These are phyloP conservation scores for Colletotrichum simmondsii DNA, from an alignment of 2,329 filamentous ascomycete genomes.

Conservation along the genomic window DNA sequence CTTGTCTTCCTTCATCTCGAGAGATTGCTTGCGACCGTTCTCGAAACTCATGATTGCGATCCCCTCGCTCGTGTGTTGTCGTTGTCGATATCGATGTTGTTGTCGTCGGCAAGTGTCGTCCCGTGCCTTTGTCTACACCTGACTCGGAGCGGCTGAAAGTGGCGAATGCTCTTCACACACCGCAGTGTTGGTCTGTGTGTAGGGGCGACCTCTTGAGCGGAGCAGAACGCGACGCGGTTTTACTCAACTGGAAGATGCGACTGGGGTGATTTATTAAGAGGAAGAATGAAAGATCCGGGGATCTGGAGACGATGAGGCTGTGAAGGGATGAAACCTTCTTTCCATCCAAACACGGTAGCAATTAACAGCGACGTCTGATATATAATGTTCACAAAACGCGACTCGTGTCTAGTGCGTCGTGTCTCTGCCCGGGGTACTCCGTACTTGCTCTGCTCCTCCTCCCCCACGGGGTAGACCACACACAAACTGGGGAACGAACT, in stretches of 20 bases:
- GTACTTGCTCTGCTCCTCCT: not conserved
- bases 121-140: not conserved
- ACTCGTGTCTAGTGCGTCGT: not conserved
- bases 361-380: not conserved
- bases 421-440: not conserved
- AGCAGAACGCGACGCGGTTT: not conserved
- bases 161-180: not conserved
- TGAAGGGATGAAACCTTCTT: not conserved
- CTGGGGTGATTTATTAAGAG: not conserved
- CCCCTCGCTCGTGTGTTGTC: not conserved
- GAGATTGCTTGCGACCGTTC: conserved; percentile 25
- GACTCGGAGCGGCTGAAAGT: not conserved
- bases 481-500: not conserved
- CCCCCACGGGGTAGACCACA: not conserved
- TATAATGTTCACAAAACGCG: not conserved
- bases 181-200: not conserved
- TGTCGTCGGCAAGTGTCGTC: not conserved
- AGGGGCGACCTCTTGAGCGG: not conserved
- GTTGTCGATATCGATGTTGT: too few relatives aligned
- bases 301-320: not conserved
- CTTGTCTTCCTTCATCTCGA: conserved; percentile 36
- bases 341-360: not conserved
- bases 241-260: not conserved
- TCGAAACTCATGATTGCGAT: conserved; percentile 10
- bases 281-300: not conserved